phyloP scores from a whole-genome alignment of 176 grass and related monocot genomes.

The Paspalum vaginatum region DNA sequence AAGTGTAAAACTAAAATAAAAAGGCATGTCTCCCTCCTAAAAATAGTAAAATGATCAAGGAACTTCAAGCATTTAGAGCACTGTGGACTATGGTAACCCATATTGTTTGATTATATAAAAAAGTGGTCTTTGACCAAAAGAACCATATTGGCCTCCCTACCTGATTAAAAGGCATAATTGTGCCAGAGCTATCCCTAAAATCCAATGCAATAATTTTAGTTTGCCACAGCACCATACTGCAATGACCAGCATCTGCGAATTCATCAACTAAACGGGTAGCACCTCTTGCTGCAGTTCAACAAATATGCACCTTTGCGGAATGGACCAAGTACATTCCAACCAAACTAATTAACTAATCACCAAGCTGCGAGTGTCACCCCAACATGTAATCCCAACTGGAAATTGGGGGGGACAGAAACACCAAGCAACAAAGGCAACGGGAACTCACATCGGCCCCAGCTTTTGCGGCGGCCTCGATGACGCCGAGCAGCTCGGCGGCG shows the following conservation, averaged over 20 bases:
- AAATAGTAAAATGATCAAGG: background rate
- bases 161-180: conserved; percentile 6
- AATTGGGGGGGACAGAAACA: background rate
- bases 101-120: background rate
- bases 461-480: conserved; percentile 78
- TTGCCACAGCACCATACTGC: background rate
- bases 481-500: conserved; percentile 64
- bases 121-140: background rate
- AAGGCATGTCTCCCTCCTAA: background rate
- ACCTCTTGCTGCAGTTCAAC: background rate
- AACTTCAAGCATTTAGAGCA: conserved; percentile 17
- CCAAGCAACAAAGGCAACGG: background rate
- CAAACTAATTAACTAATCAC: conserved; percentile 15
- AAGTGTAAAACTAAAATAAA: background rate
- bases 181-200: conserved; percentile 7
- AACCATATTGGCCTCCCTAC: background rate
- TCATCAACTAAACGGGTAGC: background rate
- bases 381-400: no score
- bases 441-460: conserved; percentile 72
- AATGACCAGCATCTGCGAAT: conserved; percentile 12
- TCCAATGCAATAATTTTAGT: background rate
- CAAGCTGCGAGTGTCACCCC: background rate
- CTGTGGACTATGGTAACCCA: background rate
- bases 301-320: background rate
- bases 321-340: background rate